phyloP scores from a whole-genome alignment of 257 asterid genomes.

The Echites panduratus region DNA sequence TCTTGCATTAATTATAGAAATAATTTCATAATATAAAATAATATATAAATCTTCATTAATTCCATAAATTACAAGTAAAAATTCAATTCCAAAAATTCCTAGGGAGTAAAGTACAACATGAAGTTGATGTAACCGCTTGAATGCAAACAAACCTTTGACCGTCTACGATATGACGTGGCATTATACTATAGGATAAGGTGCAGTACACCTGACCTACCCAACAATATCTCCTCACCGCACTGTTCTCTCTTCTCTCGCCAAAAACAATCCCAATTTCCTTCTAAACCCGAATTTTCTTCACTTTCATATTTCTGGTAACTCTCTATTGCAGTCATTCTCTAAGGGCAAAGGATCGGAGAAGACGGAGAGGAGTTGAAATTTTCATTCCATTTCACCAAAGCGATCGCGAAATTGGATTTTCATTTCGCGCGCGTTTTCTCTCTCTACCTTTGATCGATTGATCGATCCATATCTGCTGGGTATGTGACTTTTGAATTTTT shows the following conservation, averaged over 20 bases:
- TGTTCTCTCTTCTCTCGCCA: background rate
- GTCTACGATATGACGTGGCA: too few relatives aligned
- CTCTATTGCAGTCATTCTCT: background rate
- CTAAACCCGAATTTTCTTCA: background rate
- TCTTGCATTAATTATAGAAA: too few relatives aligned
- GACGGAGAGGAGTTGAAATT: background rate
- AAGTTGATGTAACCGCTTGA: too few relatives aligned
- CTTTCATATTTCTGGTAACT: background rate
- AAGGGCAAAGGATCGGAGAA: background rate
- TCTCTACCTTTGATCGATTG: background rate
- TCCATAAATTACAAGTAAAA: too few relatives aligned
- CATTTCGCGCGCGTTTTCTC: background rate
- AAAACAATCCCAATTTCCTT: background rate
- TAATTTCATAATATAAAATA: too few relatives aligned
- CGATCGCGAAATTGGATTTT: background rate
- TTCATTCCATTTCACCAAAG: background rate
- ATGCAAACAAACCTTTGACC: too few relatives aligned
- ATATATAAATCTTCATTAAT: too few relatives aligned
- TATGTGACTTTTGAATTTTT: background rate
- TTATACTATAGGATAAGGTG: background rate
- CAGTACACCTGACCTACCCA: background rate
- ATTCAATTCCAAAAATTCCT: too few relatives aligned
- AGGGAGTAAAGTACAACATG: too few relatives aligned
- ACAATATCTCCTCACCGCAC: background rate
- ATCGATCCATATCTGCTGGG: background rate